These are phyloP conservation scores for Zygoascus bituminiphila DNA, from an alignment of 805 yeast species.

Conservation along the genomic window DNA sequence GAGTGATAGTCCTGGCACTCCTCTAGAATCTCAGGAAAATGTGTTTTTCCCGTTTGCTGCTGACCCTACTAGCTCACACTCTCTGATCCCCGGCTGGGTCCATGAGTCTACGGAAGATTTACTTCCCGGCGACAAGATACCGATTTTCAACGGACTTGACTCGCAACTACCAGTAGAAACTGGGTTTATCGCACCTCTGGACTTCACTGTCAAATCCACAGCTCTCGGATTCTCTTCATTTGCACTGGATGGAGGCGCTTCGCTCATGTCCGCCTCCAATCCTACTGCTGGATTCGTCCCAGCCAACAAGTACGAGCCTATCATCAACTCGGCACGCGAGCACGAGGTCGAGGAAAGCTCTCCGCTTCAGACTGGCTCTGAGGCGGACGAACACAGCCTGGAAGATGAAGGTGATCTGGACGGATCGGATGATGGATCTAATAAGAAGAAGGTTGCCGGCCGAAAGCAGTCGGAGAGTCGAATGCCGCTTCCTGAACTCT, in stretches of 20 bases:
- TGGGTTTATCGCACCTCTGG: neutral
- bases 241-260: neutral
- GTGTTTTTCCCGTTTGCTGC: neutral
- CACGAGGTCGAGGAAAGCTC: neutral
- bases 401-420: neutral
- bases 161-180: neutral
- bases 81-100: neutral
- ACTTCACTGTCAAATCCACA: neutral
- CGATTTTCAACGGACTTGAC: neutral
- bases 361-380: neutral
- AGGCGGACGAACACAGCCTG: neutral
- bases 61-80: neutral
- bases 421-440: neutral
- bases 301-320: neutral
- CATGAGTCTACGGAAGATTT: neutral
- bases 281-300: neutral
- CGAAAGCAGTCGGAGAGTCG: constrained; percentile 30
- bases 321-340: neutral
- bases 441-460: neutral
- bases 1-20: neutral
- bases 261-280: neutral
- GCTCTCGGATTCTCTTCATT: neutral
- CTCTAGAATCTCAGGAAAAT: neutral
- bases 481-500: constrained; percentile 32
- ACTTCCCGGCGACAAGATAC: neutral